Conservation (phyloP, 2,329 filamentous ascomycete genomes). For the Hymenoscyphus repandus region DNA sequence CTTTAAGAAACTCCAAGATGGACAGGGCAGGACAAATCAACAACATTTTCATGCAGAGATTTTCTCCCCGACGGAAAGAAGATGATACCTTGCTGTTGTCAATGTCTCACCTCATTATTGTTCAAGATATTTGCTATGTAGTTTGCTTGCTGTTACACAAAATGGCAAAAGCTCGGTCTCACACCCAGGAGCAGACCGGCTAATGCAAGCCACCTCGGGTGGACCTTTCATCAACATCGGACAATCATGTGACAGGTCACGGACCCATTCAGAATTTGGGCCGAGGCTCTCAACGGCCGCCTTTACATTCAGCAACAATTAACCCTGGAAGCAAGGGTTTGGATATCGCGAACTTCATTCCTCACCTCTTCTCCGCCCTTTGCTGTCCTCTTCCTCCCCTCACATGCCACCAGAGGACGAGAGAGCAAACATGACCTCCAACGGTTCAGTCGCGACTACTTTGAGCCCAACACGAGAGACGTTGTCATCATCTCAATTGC, state of each 20-base stretch:
- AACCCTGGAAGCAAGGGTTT: not conserved
- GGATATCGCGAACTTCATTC: constrained; percentile 20
- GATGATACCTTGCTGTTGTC: too few species aligned
- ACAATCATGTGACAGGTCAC: not conserved
- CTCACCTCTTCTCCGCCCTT: constrained; percentile 1
- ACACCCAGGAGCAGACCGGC: too few species aligned
- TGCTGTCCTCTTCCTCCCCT: constrained; percentile 2
- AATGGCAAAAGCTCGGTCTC: too few species aligned
- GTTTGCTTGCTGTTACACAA: too few species aligned
- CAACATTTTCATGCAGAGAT: too few species aligned
- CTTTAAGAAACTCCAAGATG: too few species aligned
- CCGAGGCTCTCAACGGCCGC: constrained; percentile 13
- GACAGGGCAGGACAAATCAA: too few species aligned
- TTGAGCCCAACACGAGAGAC: constrained; percentile 34
- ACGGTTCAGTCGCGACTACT: constrained; percentile 24
- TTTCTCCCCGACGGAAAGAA: too few species aligned
- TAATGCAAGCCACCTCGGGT: too few species aligned
- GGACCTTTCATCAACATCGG: too few species aligned
- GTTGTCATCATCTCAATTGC: constrained; percentile 49
- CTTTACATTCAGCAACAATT: constrained; percentile 6
- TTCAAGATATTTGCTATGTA: too few species aligned
- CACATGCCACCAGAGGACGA: constrained; percentile 1
- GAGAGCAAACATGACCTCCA: constrained; percentile 23
- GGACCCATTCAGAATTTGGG: not conserved
- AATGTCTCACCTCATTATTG: too few species aligned